Evolutionary conservation across 139 green algal genomes (phyloP), one percentile per base, ranked within the genome.

Genomic region (Micractinium sp.): DNA sequence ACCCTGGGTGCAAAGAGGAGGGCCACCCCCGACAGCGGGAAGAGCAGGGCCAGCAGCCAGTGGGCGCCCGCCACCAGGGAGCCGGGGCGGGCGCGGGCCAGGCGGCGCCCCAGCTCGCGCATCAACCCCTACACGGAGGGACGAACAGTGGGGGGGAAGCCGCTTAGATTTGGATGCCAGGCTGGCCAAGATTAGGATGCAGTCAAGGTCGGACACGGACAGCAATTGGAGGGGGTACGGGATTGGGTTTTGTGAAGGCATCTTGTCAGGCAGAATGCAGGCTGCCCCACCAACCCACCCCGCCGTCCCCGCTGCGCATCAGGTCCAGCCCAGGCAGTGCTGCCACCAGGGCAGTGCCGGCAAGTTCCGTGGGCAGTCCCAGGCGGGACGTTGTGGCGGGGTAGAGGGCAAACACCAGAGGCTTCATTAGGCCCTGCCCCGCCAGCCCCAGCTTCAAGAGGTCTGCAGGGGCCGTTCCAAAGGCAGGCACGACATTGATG

Each of bases 361-460:
- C 60, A n/a, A 77, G 60, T 35, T 77, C 60, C 1, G 36, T 9
- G 33, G 81, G 81, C 81, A 75, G 33, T 7, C 20, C 25, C 47
- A 56, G 47, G 16, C n/a, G 35, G n/a, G 20, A 5, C 2, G 12
- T 22, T 60, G 60, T 35, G 60, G 60, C 33, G 20, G 63, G 12
- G 4, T 87, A 87, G 82, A 39, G 61, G 63, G 67, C 35, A 66
- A 25, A 29, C 33, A 87, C 63, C 35, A 38, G 20, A 35, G 60
- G 22, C 16, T 79, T 61, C 4, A 36, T 66, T 36, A 87, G 82
- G 82, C 82, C 63, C 63, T 79, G 36, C 23, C 63, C 82, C 27
- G 67, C 63, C 82, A 87, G 33, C 20, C 35, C 82, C 35, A 79
- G 63, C 82, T 66, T 87, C 23, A 78, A 35, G 1, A 87, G 63